Base-by-base conservation (phyloP, 768 basidiomycete species). In the Collybiopsis confluens region DNA sequence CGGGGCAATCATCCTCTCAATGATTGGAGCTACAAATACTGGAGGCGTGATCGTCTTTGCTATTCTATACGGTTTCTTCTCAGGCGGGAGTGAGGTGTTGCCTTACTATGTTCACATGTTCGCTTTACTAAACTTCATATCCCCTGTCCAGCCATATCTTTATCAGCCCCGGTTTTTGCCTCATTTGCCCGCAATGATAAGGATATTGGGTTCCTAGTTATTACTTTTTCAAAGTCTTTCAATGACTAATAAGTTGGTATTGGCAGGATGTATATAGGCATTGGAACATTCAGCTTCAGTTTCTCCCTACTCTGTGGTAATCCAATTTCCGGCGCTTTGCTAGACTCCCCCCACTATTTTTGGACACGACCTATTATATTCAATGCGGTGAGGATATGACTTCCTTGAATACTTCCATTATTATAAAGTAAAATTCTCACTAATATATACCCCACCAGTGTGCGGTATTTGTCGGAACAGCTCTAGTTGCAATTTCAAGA, bases 281-380 rank as follows among this genome's bases (percentile, higher is more conserved):
- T 42, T 42, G 41, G 41, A 42, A 42, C 41, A 42, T 42, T 42
- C 41, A 42, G 41, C 41, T 42, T 42, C 41, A 42, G 41, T n/a
- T 42, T 42, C n/a, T 6, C 41, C 6, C 41, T 42, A n/a, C 41
- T 42, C 7, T 42, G 41, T 42, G 41, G 41, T 42, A 42, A 42
- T 42, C 41, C 41, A 42, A 42, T 42, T 7, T 42, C 41, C n/a
- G 41, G 41, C n/a, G 16, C 41, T 42, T 23, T 42, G 6, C 41
- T 42, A 42, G 41, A 42, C 16, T 42, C 41, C 23, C 41, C 41
- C 6, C 41, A 23, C 8, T 42, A 42, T 16, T 42, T 42, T 42
- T 42, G 41, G 41, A 42, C 41, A 7, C 41, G 16, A 42, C 41
- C 41, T n/a, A 42, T 42, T 42, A 5, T 42, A 42, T 42, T 42